Base-by-base conservation (phyloP, 2,329 filamentous ascomycete genomes). In the Hysterium pulicare region DNA sequence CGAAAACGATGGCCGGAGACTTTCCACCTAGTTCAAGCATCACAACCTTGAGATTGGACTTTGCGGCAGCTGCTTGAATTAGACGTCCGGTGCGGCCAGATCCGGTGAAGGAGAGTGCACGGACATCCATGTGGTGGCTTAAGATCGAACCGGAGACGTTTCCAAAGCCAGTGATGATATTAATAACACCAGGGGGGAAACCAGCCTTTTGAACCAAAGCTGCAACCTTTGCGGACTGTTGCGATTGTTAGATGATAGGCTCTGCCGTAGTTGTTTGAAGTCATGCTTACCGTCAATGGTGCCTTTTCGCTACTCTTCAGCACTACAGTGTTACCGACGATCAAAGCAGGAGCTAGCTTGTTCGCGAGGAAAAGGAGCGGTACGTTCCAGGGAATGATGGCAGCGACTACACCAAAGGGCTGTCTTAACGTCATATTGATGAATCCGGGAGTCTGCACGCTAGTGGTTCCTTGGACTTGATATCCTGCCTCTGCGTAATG, bases 21-120 rank as follows among this genome's bases (percentile, higher is more conserved):
- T 93, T 93, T 54, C 87, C 87, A 23, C 87, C 87, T 43, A 93
- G 73, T 70, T 93, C 91, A 59, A 88, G 87, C 71, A 90, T 86
- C 16, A 90, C 86, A 57, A 87, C 83, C 76, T 93, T 91, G 55
- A 88, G 85, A 58, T 91, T 89, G 53, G 86, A 87, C 3, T 85
- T 87, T 31, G 83, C 86, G 38, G 86, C 79, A 44, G 74, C 70
- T 67, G 55, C 59, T 51, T 84, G 91, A 64, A 93, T 91, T 70
- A 91, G 88, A 68, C 90, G 85, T 56, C 87, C 87, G 3, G 87
- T 88, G 72, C 87, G 86, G 71, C 90, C 90, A 63, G 85, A 82
- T 49, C 87, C 87, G 31, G 91, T 87, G 58, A 93, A 93, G 61
- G 81, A 86, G 57, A 93, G 78, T 42, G 87, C 87, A 75, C 90